Evolutionary conservation across 805 yeast genomes (phyloP), one percentile per base, ranked within the genome.

Genomic region (Aciculoconidium aculeatum): DNA sequence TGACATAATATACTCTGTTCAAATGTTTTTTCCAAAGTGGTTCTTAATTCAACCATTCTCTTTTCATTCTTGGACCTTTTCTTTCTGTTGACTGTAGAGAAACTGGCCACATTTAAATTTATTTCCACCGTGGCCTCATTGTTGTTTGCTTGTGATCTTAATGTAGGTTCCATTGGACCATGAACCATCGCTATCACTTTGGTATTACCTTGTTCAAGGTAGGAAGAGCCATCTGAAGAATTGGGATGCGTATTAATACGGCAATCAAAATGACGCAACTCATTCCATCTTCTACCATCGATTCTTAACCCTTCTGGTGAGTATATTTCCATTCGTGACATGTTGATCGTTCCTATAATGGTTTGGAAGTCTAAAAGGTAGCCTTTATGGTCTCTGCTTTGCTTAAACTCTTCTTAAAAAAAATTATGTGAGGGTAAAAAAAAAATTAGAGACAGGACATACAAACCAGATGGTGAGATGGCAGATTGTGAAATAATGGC

Each of bases 261-360:
- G 49, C 95, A 83, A 21, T 74, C 75, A 47, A 92, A 84, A 17
- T 78, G 70, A 28, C 97, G 77, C 24, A 88, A 67, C 54, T 92
- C 98, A 47, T 90, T 86, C 87, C 92, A 87, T 39, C 98, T 70
- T 45, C 98, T 75, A 2, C 98, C 98, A 53, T 92, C 97, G 9
- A 80, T 64, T 40, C 98, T 68, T 26, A 92, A 68, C 4, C 98
- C 98, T 57, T 92, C 97, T 5, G 96, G 96, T 0, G 96, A 88
- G 51, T 84, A 90, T 25, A 92, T 57, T 63, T 92, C 98, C 44
- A 77, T 57, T 32, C 83, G 67, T 23, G 80, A 74, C 80, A 76
- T 76, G 30, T 11, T 27, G 27, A 17, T 11, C n/a, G n/a, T n/a
- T n/a, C n/a, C n/a, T n/a, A n/a, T n/a, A n/a, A n/a, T n/a, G n/a